A percentile compares a stretch with the other conserved stretches of the same genome.
These are phyloP conservation scores for Tylopilus sp. DNA, from an alignment of 1,284 basidiomycete genomes.

Conservation along the genomic window DNA sequence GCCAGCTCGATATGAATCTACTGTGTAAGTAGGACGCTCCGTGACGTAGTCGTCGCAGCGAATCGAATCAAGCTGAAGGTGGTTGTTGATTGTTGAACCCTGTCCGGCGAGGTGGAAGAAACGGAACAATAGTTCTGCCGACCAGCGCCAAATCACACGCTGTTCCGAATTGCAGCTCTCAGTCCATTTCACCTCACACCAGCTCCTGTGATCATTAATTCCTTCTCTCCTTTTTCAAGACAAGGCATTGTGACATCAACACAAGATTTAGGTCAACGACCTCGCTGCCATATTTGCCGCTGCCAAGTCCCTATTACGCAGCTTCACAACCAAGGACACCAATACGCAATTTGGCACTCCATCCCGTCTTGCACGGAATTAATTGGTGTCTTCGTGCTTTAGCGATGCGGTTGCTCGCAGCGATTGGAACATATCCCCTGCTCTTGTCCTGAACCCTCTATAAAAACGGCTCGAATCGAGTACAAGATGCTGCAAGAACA, in stretches of 20 bases:
- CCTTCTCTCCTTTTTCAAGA: conserved; percentile 3
- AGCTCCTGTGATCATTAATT: neutral
- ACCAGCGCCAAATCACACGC: neutral
- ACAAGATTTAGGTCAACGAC: no score
- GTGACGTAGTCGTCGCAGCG: neutral
- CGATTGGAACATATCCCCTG: neutral
- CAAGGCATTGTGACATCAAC: neutral
- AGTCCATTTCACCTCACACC: neutral
- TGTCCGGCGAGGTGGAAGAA: neutral
- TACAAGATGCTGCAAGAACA: neutral
- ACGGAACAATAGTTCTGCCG: neutral
- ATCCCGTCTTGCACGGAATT: conserved; percentile 6
- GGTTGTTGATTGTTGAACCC: neutral
- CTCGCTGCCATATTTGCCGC: neutral
- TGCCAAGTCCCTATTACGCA: conserved; percentile 15
- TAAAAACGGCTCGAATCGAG: no score
- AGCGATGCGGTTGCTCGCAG: conserved; percentile 1
- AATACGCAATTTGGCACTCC: neutral
- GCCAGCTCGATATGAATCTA: conserved; percentile 19
- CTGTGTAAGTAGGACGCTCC: neutral
- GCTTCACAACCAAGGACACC: conserved; percentile 1
- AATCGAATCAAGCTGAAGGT: neutral
- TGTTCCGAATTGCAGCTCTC: neutral
- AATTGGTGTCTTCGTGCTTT: conserved; percentile 4
- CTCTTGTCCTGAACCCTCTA: conserved; percentile 6